These are phyloP conservation scores for Cytospora schulzeri DNA, from an alignment of 2,329 filamentous ascomycete genomes.

Conservation along the genomic window DNA sequence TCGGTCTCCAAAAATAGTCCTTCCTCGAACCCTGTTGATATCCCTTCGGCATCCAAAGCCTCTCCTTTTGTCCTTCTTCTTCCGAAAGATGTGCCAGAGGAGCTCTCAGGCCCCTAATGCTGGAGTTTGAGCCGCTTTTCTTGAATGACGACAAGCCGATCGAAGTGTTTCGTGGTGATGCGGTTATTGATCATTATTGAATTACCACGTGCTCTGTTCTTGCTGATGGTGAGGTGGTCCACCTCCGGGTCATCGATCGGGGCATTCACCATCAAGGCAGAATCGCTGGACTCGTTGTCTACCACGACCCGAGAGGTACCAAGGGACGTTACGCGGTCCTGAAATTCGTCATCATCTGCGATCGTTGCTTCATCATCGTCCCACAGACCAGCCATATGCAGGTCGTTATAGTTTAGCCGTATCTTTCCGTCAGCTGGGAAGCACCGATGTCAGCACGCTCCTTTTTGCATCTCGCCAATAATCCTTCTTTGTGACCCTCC, in stretches of 20 bases:
- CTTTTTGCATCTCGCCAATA: not conserved
- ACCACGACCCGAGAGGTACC: not conserved
- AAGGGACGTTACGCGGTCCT: not conserved
- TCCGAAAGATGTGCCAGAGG: not conserved
- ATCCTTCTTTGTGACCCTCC: not conserved
- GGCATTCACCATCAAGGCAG: not conserved
- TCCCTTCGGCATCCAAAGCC: too few species aligned
- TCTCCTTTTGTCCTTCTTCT: not conserved
- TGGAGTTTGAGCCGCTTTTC: not conserved
- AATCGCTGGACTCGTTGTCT: not conserved
- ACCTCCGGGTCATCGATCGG: not conserved
- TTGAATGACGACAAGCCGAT: not conserved
- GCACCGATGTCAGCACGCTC: not conserved
- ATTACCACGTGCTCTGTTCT: not conserved
- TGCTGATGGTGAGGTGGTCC: not conserved
- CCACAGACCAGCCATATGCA: not conserved
- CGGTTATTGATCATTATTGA: not conserved
- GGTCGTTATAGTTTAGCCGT: not conserved
- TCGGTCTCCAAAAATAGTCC: too few species aligned
- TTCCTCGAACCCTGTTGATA: not conserved
- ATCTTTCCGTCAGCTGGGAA: not conserved
- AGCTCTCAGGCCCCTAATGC: not conserved
- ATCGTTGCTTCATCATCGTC: not conserved
- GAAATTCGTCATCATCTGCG: not conserved
- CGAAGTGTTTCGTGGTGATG: not conserved